Conservation (phyloP, 164 flowering plant genomes). For the Vitis amurensis region DNA sequence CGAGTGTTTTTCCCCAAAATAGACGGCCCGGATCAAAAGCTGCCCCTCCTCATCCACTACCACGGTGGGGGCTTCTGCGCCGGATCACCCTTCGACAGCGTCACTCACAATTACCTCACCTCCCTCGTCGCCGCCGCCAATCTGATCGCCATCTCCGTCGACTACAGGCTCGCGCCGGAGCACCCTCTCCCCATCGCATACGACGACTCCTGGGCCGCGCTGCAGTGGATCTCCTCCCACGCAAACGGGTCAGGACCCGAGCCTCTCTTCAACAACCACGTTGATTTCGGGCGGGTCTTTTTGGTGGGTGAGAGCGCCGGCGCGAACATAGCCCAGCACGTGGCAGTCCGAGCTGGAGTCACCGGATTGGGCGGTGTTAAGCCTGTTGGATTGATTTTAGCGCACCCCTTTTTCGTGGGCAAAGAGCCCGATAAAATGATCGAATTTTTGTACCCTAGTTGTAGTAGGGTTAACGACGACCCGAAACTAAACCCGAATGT, state of each 20-base stretch:
- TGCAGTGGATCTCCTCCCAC: slow-evolving; percentile 32
- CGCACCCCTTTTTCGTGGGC: slow-evolving; percentile 30
- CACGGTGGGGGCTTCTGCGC: slow-evolving; percentile 22
- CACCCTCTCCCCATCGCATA: slow-evolving; percentile 28
- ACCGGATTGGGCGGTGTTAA: neutral
- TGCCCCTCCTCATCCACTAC: slow-evolving; percentile 14
- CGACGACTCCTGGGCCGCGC: slow-evolving; percentile 30
- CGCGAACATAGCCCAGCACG: slow-evolving; percentile 30
- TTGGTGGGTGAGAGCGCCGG: slow-evolving; percentile 44
- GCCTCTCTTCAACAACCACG: slow-evolving; percentile 22
- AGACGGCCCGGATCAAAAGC: slow-evolving; percentile 7
- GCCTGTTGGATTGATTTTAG: slow-evolving; percentile 12
- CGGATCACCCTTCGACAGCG: slow-evolving; percentile 13
- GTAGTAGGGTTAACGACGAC: neutral
- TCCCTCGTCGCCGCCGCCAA: slow-evolving; percentile 9
- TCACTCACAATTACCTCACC: slow-evolving; percentile 10
- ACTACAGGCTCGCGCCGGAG: slow-evolving; percentile 27
- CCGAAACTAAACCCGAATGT: slow-evolving; percentile 13
- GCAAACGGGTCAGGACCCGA: slow-evolving; percentile 11
- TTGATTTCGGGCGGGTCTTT: slow-evolving; percentile 23
- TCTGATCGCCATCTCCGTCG: slow-evolving; percentile 1
- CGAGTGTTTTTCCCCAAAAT: slow-evolving; percentile 22
- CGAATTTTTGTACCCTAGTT: too few species aligned
- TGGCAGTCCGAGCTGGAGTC: slow-evolving; percentile 15
- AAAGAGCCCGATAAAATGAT: slow-evolving; percentile 1